Evolutionary conservation across 805 yeast genomes (phyloP).

Genomic region (Kodamaea sagamina): DNA sequence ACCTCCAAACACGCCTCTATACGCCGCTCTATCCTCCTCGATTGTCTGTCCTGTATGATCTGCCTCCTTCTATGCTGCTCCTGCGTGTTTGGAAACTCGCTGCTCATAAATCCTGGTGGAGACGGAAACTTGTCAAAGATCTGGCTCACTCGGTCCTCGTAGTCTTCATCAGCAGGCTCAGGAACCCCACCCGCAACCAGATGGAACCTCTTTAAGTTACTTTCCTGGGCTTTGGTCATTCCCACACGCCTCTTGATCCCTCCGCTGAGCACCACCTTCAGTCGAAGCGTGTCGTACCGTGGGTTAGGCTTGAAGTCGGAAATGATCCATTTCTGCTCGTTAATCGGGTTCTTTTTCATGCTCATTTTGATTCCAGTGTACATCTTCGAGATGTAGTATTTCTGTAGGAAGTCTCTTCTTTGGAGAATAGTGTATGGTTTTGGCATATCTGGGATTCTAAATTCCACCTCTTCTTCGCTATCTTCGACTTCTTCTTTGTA

Average conservation of each 20-base stretch:
- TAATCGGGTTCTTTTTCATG: slow-evolving; percentile 36
- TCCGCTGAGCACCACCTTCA: slow-evolving; percentile 8
- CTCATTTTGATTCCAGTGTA: slow-evolving; percentile 26
- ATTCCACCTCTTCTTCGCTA: slow-evolving; percentile 16
- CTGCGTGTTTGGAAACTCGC: slow-evolving; percentile 39
- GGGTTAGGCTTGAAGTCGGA: slow-evolving; percentile 39
- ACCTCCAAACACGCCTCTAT: slow-evolving; percentile 26
- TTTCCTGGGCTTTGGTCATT: slow-evolving; percentile 24
- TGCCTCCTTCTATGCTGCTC: slow-evolving; percentile 27
- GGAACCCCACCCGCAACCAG: slow-evolving; percentile 14
- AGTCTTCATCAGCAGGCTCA: slow-evolving; percentile 14
- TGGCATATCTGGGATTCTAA: slow-evolving; percentile 13
- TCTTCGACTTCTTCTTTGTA: slow-evolving; percentile 17
- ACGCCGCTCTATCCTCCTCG: slow-evolving; percentile 30
- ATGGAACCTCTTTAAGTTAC: slow-evolving; percentile 18
- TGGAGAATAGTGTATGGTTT: slow-evolving; percentile 34
- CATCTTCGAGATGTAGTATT: slow-evolving; percentile 26
- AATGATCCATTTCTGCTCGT: slow-evolving; percentile 36
- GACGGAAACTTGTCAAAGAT: slow-evolving; percentile 39
- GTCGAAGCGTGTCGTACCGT: slow-evolving; percentile 20
- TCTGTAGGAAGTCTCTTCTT: slow-evolving; percentile 30
- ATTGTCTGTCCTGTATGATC: slow-evolving; percentile 24
- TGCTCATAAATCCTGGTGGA: slow-evolving; percentile 44
- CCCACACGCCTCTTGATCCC: slow-evolving; percentile 15
- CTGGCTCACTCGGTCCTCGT: slow-evolving; percentile 29